phyloP scores from a whole-genome alignment of 768 basidiomycete genomes.

The Suillus hirtellus region DNA sequence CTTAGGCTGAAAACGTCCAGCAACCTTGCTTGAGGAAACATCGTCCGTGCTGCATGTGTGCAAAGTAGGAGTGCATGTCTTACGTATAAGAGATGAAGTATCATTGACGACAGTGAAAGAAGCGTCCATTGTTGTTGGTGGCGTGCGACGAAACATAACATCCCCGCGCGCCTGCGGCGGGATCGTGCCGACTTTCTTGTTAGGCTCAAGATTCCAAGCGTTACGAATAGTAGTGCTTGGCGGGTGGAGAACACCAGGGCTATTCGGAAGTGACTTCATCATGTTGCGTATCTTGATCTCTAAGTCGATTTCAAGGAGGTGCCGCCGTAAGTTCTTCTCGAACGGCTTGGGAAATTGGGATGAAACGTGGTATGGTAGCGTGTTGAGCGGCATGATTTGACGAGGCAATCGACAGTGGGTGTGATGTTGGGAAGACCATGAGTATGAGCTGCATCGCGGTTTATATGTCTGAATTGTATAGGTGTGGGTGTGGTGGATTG shows the following conservation, averaged over 20 bases:
- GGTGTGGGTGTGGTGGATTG: conserved; percentile 1
- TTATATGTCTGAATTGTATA: conserved; percentile 18
- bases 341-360: conserved; percentile 15
- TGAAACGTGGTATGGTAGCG: conserved; percentile 12
- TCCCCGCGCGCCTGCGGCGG: conserved; percentile 8
- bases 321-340: conserved; percentile 14
- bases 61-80: conserved; percentile 3
- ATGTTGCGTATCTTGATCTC: conserved; percentile 19
- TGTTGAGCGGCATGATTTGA: conserved; percentile 1
- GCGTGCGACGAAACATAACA: conserved; percentile 11
- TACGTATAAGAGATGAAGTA: conserved; percentile 7
- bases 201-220: conserved; percentile 31
- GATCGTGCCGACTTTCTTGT: conserved; percentile 16
- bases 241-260: conserved; percentile 14
- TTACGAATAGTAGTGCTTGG: conserved; percentile 20
- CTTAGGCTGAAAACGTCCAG: background rate
- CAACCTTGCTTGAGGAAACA: background rate
- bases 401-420: background rate
- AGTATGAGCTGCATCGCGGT: conserved; percentile 3
- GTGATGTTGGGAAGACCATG: background rate
- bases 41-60: background rate
- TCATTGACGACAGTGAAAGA: conserved; percentile 10
- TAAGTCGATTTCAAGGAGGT: conserved; percentile 19
- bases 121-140: conserved; percentile 21
- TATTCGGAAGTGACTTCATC: conserved; percentile 18